Base-by-base conservation (phyloP, 2,329 filamentous ascomycete genomes). In the Trichoderma hamatum region DNA sequence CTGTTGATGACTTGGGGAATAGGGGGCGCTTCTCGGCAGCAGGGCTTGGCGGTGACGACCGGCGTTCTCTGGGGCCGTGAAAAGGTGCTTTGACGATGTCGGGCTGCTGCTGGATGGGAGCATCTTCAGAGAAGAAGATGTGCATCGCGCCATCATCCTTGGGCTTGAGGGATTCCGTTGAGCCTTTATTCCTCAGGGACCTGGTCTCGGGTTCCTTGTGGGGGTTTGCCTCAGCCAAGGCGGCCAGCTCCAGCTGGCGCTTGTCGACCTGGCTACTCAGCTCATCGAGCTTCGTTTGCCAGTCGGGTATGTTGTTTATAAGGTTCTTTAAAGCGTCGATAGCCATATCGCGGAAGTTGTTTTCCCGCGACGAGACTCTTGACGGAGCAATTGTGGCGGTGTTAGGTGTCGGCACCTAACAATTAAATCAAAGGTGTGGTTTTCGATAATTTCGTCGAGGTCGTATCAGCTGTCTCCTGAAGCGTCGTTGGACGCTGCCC, bases 171-270 rank as follows among this genome's bases (percentile, higher is more conserved):
- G 85, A 86, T 74, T 87, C 85, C 28, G 83, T 85, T 10, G 85
- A 87, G 58, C 85, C 85, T 65, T 82, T 82, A 71, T 85, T 85
- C 68, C 83, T 80, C 19, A 86, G 73, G 3, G 84, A 85, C 69
- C 78, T 81, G 49, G 79, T 76, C 55, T 79, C 76, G 36, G 74
- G 58, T n/a, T 68, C 62, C 39, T 68, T 73, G 63, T 73, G 74
- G n/a, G 73, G 70, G 52, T 75, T 73, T 16, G 72, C 71, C 54
- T 74, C 73, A 51, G 77, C 80, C 68, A 86, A 76, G 69, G 82
- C 81, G 43, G 87, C 88, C 68, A 90, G 81, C 74, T 90, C 87
- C 62, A 81, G 79, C 80, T 90, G 88, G 69, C 88, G 87, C 74
- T 85, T 81, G 69, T 87, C 84, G 69, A 90, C 88, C 76, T 90